Evolutionary conservation across 2,329 filamentous ascomycete species (phyloP).

Genomic region (Xylariaceae sp.): DNA sequence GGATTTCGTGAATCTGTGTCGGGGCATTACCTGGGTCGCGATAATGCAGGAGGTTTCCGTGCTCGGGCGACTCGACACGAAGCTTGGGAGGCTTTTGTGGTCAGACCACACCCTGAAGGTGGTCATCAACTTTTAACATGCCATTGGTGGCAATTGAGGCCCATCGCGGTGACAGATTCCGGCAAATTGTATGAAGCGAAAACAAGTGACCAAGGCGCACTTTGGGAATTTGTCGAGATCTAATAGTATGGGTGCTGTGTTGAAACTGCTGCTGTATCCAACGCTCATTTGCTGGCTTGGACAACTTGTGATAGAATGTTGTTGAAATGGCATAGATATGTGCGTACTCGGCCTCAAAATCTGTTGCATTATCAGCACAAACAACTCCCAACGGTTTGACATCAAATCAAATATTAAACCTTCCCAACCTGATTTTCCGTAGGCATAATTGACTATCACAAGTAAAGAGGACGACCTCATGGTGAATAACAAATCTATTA

Average conservation of each 20-base stretch:
- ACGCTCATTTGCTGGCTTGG: too few relatives aligned
- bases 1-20: conserved; percentile 2
- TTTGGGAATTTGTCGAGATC: conserved; percentile 9
- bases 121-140: conserved; percentile 4
- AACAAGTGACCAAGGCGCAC: background rate
- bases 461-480: background rate
- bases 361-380: too few relatives aligned
- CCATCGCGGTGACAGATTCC: background rate
- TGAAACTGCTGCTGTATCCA: too few relatives aligned
- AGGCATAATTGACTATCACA: background rate
- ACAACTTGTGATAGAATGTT: too few relatives aligned
- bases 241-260: too few relatives aligned
- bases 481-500: conserved; percentile 20
- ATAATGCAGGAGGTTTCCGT: conserved; percentile 1
- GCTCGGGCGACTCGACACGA: background rate
- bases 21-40: background rate
- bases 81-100: conserved; percentile 4
- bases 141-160: conserved; percentile 1
- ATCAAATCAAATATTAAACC: too few relatives aligned
- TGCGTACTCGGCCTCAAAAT: too few relatives aligned
- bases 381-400: too few relatives aligned
- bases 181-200: background rate
- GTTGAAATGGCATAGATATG: too few relatives aligned
- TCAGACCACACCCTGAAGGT: background rate
- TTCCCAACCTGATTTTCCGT: too few relatives aligned